Evolutionary conservation across 2,329 filamentous ascomycete genomes (phyloP).

Genomic region (Hirsutella rhossiliensis): DNA sequence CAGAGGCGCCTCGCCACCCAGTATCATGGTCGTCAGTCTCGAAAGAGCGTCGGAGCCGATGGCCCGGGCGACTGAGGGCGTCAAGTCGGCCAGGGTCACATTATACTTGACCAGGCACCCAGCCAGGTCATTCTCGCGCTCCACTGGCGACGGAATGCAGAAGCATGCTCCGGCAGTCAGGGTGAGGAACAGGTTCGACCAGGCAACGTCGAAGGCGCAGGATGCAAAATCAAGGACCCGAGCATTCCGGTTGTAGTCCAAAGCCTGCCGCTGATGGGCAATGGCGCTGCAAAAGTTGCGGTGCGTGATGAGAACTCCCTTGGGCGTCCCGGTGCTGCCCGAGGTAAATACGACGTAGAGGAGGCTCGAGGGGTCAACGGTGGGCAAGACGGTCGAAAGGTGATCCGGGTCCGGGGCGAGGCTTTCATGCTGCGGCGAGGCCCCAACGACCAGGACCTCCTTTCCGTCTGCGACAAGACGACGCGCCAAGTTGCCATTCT

Average conservation of each 20-base stretch:
- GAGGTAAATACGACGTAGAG: conserved; percentile 1
- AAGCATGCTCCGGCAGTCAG: conserved; percentile 4
- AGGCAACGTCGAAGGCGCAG: conserved; percentile 5
- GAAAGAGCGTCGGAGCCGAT: conserved; percentile 5
- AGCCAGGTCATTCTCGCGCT: not conserved
- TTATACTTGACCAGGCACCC: not conserved
- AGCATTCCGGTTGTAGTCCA: not conserved
- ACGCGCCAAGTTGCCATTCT: not conserved
- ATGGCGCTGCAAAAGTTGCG: conserved; percentile 1
- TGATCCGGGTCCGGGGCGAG: not conserved
- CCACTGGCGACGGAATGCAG: conserved; percentile 3
- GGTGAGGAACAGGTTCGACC: conserved; percentile 3
- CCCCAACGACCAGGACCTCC: not conserved
- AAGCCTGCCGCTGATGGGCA: not conserved
- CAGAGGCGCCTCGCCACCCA: not conserved
- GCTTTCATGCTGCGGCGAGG: not conserved
- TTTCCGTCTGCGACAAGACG: not conserved
- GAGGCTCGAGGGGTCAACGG: not conserved
- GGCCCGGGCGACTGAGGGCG: conserved; percentile 5
- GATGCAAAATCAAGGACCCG: conserved; percentile 2
- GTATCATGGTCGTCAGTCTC: conserved; percentile 1
- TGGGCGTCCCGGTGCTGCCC: conserved; percentile 1
- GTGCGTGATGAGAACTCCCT: not conserved
- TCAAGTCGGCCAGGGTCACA: conserved; percentile 3
- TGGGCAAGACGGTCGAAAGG: not conserved